A percentile compares a stretch with the other conserved stretches of the same genome.
Conservation (phyloP, 2,329 filamentous ascomycete genomes). For the Aspergillus sp. region DNA sequence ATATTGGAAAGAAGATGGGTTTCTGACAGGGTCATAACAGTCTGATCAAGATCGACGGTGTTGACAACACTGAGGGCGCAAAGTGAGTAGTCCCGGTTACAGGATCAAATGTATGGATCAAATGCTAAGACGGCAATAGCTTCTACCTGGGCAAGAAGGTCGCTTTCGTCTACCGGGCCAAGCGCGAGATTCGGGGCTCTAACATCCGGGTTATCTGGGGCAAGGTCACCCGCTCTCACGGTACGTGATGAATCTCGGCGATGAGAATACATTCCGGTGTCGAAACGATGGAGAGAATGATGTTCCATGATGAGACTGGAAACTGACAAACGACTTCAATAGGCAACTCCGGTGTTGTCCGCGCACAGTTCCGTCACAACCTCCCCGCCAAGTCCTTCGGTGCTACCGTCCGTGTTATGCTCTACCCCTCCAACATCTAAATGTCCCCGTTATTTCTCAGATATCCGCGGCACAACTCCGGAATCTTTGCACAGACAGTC, state of each 20-base stretch:
- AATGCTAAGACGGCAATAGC: constrained; percentile 39
- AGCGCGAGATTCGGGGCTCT: constrained; percentile 91
- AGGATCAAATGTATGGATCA: constrained; percentile 4
- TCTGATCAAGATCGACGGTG: constrained; percentile 98
- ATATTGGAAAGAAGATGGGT: constrained; percentile 11
- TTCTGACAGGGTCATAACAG: constrained; percentile 44
- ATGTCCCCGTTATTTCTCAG: constrained; percentile 32
- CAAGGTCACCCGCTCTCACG: constrained; percentile 94
- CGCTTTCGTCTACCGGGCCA: constrained; percentile 96
- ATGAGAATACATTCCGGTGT: background rate
- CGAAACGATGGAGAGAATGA: background rate
- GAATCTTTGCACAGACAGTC: constrained; percentile 38
- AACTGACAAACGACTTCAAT: constrained; percentile 14
- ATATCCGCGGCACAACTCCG: constrained; percentile 36
- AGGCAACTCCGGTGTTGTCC: constrained; percentile 98
- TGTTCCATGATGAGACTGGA: background rate
- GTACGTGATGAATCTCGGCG: constrained; percentile 52
- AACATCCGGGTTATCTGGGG: constrained; percentile 99
- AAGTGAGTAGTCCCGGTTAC: constrained; percentile 55
- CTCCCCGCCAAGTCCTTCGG: constrained; percentile 96
- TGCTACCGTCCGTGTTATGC: constrained; percentile 93
- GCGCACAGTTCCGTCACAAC: constrained; percentile 94
- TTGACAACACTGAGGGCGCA: constrained; percentile 85
- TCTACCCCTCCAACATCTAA: constrained; percentile 98
- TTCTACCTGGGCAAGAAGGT: constrained; percentile 99